Percentiles rank a stretch among this genome's conserved stretches.
Conservation (phyloP, 2,329 filamentous ascomycete genomes). For the Stachybotrys elegans region DNA sequence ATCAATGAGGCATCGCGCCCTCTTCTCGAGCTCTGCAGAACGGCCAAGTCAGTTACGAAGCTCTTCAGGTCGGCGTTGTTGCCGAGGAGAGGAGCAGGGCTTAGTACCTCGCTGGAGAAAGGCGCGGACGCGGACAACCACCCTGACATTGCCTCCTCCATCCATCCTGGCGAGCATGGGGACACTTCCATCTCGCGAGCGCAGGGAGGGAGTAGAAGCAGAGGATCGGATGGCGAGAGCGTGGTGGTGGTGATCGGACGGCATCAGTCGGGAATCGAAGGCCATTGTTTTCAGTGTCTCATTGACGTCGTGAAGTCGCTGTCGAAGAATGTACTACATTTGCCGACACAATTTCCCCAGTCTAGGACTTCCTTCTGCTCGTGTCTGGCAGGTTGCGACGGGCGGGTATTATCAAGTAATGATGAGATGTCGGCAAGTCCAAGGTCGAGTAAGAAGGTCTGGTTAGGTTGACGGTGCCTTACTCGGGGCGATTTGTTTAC, state of each 20-base stretch:
- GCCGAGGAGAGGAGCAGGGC: constrained; percentile 11
- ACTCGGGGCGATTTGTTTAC: constrained; percentile 27
- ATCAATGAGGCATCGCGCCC: constrained; percentile 77
- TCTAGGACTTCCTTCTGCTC: no score
- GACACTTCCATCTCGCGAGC: constrained; percentile 65
- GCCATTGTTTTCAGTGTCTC: constrained; percentile 35
- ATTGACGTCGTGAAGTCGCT: constrained; percentile 34
- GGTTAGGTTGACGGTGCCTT: constrained; percentile 3
- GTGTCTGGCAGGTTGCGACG: no score
- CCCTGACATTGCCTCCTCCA: constrained; percentile 70
- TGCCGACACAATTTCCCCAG: not conserved
- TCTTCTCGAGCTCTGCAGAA: constrained; percentile 68
- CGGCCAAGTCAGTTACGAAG: constrained; percentile 5
- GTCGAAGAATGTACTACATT: constrained; percentile 35
- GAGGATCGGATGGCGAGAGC: constrained; percentile 50
- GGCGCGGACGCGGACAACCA: constrained; percentile 75
- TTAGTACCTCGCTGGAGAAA: constrained; percentile 76
- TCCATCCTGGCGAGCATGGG: constrained; percentile 52
- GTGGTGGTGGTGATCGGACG: constrained; percentile 2
- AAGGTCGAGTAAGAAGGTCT: no score
- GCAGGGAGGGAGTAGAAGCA: constrained; percentile 73
- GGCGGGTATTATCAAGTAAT: no score
- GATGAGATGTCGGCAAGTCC: no score
- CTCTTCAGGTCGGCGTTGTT: not conserved
- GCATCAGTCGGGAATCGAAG: constrained; percentile 35